These are phyloP conservation scores for Ogataea corticis DNA, from an alignment of 805 yeast genomes.

Conservation along the genomic window DNA sequence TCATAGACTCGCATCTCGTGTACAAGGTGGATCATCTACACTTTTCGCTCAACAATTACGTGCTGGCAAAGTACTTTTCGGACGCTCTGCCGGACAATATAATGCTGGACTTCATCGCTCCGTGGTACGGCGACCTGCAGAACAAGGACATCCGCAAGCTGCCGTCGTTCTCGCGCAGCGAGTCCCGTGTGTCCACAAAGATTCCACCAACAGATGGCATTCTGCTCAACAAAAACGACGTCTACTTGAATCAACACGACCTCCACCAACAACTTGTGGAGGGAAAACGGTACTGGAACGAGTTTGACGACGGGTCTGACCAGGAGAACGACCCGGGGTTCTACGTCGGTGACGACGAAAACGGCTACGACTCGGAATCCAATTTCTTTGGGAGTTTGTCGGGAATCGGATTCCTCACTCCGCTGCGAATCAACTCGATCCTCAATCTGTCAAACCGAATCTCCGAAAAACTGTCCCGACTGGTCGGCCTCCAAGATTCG, in stretches of 20 bases:
- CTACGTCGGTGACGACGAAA: slow-evolving; percentile 40
- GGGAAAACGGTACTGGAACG: slow-evolving; percentile 58
- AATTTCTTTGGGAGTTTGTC: slow-evolving; percentile 23
- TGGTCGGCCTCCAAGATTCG: slow-evolving; percentile 3
- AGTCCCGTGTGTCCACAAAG: background rate
- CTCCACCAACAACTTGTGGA: slow-evolving; percentile 13
- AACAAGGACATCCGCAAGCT: slow-evolving; percentile 44
- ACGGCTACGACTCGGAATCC: slow-evolving; percentile 20
- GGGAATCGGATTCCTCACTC: slow-evolving; percentile 23
- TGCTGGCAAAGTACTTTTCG: slow-evolving; percentile 27
- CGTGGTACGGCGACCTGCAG: slow-evolving; percentile 34
- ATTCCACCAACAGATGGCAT: slow-evolving; percentile 25
- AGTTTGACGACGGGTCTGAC: slow-evolving; percentile 64
- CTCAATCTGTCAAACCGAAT: slow-evolving; percentile 25
- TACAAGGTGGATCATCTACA: slow-evolving; percentile 42
- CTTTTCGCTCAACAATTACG: slow-evolving; percentile 35
- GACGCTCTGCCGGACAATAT: slow-evolving; percentile 21
- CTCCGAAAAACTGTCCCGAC: slow-evolving; percentile 7
- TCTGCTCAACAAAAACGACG: slow-evolving; percentile 33
- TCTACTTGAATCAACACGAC: slow-evolving; percentile 9
- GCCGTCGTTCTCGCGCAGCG: slow-evolving; percentile 32
- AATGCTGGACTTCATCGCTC: slow-evolving; percentile 30
- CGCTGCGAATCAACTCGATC: slow-evolving; percentile 25
- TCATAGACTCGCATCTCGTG: slow-evolving; percentile 50
- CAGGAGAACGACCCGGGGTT: slow-evolving; percentile 40